These are phyloP conservation scores for Cladophialophora carrionii DNA, from an alignment of 2,329 filamentous ascomycete species.

Conservation along the genomic window DNA sequence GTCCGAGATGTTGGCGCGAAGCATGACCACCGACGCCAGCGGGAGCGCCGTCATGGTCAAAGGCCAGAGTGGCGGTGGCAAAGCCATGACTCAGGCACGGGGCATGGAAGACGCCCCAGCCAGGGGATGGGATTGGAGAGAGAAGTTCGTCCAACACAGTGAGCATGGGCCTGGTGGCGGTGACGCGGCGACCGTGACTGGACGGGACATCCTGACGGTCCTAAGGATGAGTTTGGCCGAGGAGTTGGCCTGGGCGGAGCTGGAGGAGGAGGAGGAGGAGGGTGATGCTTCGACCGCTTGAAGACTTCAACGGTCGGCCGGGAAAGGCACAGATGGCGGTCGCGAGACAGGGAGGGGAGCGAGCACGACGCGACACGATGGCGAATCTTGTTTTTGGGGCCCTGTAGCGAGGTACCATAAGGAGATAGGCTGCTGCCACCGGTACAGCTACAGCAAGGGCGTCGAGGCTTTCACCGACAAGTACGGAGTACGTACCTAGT, in stretches of 20 bases:
- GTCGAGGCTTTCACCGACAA: too few relatives aligned
- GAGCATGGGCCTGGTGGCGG: not conserved
- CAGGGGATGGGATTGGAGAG: slow-evolving; percentile 74
- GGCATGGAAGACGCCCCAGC: not conserved
- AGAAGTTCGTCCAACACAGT: slow-evolving; percentile 55
- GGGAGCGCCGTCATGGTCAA: slow-evolving; percentile 51
- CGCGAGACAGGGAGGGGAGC: not conserved
- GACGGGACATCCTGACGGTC: slow-evolving; percentile 70
- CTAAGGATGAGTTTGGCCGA: slow-evolving; percentile 73
- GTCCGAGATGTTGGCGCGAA: slow-evolving; percentile 70
- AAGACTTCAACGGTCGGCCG: not conserved
- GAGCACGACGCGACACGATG: not conserved
- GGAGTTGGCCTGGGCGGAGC: slow-evolving; percentile 57
- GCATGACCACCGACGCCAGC: slow-evolving; percentile 47
- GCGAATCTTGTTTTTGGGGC: too few relatives aligned
- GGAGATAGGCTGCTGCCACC: not conserved
- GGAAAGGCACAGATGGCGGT: too few relatives aligned
- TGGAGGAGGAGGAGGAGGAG: slow-evolving; percentile 26
- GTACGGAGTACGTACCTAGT: too few relatives aligned
- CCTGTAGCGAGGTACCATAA: not conserved
- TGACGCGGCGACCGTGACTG: slow-evolving; percentile 54
- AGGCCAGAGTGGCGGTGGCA: slow-evolving; percentile 32
- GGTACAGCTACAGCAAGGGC: not conserved
- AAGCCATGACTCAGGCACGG: slow-evolving; percentile 36
- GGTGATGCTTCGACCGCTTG: not conserved